Evolutionary conservation across 495 filamentous ascomycete genomes (phyloP), one percentile per base, ranked within the genome.

Genomic region (Hypoxylon lienhwacheense): DNA sequence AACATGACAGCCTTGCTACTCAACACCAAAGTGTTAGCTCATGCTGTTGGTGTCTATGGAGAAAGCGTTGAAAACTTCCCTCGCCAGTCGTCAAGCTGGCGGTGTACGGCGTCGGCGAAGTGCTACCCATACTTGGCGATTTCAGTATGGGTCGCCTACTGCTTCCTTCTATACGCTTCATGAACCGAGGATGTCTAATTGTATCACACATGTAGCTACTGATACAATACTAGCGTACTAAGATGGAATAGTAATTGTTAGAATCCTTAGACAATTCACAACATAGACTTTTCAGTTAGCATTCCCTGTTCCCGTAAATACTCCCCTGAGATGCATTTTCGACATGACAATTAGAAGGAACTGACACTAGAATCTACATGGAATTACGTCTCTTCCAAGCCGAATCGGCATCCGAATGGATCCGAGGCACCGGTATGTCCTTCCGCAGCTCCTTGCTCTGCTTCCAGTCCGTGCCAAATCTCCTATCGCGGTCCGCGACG

Each of bases 381-480:
- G 56, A 64, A 35, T 60, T 59, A 11, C 47, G 46, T 22, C 53
- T 59, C 47, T 64, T 66, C 64, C 51, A 68, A 28, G 51, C 34
- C 7, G 8, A 62, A 64, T 66, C 62, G 61, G 68, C 74, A 76
- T 81, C 79, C 6, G 72, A 66, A 74, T 90, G 78, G 26, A 89
- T 70, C 47, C 75, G 59, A 14, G 84, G 83, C 43, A 69, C 73
- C 44, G 72, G 61, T 53, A 95, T 84, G 26, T 69, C 71, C 64
- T 77, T 71, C 64, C 91, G 79, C 49, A 81, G 67, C 68, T 85
- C 78, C 64, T 60, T 80, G 77, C 91, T 91, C 46, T 70, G 54
- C 68, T 65, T 70, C 63, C 72, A 79, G 66, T 88, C 80, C 4
- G 75, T 71, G 6, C 82, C 81, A 68, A 87, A 86, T 63, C 77